Evolutionary conservation across 768 basidiomycete genomes (phyloP).

Genomic region (Trametes coccinea): DNA sequence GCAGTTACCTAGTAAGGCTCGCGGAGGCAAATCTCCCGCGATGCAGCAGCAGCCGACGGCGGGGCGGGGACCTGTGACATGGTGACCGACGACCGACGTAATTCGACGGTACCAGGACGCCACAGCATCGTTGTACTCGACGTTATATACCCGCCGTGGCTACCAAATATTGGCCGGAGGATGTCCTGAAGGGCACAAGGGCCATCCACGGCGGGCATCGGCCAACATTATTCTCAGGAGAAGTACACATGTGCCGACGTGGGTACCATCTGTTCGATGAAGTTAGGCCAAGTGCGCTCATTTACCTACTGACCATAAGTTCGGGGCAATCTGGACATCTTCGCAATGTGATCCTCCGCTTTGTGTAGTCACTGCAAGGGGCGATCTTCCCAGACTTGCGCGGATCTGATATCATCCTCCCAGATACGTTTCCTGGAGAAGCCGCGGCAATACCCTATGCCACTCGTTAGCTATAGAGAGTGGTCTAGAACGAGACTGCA

Average conservation of each 20-base stretch:
- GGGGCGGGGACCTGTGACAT: not conserved
- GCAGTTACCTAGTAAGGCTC: conserved; percentile 17
- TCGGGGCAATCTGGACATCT: conserved; percentile 4
- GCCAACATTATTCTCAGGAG: not conserved
- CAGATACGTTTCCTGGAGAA: not conserved
- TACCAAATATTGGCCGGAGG: conserved; percentile 12
- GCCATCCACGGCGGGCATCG: not conserved
- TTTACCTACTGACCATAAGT: not conserved
- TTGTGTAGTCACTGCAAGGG: not conserved
- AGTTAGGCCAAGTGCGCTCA: not conserved
- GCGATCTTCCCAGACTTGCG: not conserved
- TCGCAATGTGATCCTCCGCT: not conserved
- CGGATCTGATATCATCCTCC: not conserved
- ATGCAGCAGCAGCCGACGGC: not conserved
- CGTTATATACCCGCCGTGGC: conserved; percentile 13
- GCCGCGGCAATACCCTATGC: conserved; percentile 2
- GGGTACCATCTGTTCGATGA: not conserved
- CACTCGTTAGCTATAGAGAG: not conserved
- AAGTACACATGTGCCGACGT: not conserved
- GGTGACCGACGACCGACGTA: conserved; percentile 2
- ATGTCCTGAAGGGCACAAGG: not conserved
- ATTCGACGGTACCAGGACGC: not conserved
- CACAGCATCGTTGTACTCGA: not conserved
- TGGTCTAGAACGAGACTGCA: not conserved
- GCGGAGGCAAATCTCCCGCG: conserved; percentile 9